Conservation (phyloP, 2,329 filamentous ascomycete genomes). For the Hypoxylon sp. region DNA sequence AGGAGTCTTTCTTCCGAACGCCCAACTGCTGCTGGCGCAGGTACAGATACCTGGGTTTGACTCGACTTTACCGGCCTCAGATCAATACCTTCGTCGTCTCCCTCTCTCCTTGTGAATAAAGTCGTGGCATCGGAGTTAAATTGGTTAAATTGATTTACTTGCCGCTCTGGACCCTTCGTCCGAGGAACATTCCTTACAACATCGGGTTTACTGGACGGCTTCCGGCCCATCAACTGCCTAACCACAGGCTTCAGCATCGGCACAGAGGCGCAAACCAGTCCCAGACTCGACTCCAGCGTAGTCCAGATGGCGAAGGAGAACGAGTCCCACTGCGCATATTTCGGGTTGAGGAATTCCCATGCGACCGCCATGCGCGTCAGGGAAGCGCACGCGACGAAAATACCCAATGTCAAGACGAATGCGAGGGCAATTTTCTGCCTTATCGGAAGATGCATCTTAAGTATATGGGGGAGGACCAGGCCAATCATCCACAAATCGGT, state of each 20-base stretch:
- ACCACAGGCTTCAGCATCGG: conserved; percentile 43
- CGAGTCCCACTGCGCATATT: conserved; percentile 43
- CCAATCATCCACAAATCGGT: conserved; percentile 43
- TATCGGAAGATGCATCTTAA: conserved; percentile 40
- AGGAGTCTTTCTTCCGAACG: conserved; percentile 31
- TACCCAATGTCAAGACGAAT: conserved; percentile 43
- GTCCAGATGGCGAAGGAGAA: conserved; percentile 44
- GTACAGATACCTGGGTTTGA: conserved; percentile 9
- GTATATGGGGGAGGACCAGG: conserved; percentile 42
- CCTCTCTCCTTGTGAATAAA: conserved; percentile 29
- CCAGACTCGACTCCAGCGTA: conserved; percentile 42
- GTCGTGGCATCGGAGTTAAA: conserved; percentile 41
- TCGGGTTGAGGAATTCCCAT: conserved; percentile 43
- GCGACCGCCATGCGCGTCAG: conserved; percentile 43
- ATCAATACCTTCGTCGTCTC: conserved; percentile 31
- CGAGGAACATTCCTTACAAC: conserved; percentile 36
- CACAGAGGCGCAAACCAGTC: conserved; percentile 40
- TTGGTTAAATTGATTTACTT: conserved; percentile 18
- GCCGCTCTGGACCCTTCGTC: conserved; percentile 23
- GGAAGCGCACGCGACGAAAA: conserved; percentile 44
- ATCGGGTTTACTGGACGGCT: conserved; percentile 40
- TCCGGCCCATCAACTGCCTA: conserved; percentile 37
- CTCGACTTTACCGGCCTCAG: conserved; percentile 30
- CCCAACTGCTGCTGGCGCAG: conserved; percentile 8
- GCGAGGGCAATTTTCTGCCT: conserved; percentile 41